Base-by-base conservation (phyloP, 2,329 filamentous ascomycete species). In the Stagonosporopsis tanaceti region DNA sequence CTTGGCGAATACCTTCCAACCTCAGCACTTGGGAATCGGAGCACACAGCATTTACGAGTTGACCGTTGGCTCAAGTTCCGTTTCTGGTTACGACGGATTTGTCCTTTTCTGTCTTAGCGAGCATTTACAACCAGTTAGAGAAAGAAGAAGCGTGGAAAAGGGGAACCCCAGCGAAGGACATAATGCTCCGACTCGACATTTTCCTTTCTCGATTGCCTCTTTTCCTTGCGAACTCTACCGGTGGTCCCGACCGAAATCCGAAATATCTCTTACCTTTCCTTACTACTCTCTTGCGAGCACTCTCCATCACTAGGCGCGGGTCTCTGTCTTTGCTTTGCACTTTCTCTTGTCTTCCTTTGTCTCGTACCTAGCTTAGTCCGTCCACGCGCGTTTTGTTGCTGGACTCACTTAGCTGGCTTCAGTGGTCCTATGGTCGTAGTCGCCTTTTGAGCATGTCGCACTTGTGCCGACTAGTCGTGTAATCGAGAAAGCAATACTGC, bases 11-110 rank as follows among this genome's bases (percentile, higher is more conserved):
- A 70, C 61, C 59, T 68, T 69, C 62, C 64, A 67, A 64, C 62
- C 50, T 72, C 70, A 66, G 67, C 67, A 65, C 60, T 69, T 72
- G 66, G 69, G 71, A 63, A 68, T 72, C 68, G 71, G 64, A 69
- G 68, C 68, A 68, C 74, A 68, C 66, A 76, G 73, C 74, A 76
- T 76, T 76, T 71, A 75, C 67, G 73, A 75, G 72, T 76, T 71
- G 67, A 67, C 61, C 65, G 60, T 74, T 69, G 72, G 69, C 69
- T 72, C 70, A 70, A 57, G 60, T 71, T 75, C 66, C 70, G 67
- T 70, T 72, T 76, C 74, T 77, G 75, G 74, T 74, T 77, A 76
- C 72, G 67, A 73, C 59, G 71, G 67, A 71, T 69, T 73, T 71
- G 70, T 74, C 62, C 54, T 75, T 71, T 71, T 72, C 72, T 71